Evolutionary conservation across 169 alveolate species (phyloP).

Genomic region (Eimeria brunetti): DNA sequence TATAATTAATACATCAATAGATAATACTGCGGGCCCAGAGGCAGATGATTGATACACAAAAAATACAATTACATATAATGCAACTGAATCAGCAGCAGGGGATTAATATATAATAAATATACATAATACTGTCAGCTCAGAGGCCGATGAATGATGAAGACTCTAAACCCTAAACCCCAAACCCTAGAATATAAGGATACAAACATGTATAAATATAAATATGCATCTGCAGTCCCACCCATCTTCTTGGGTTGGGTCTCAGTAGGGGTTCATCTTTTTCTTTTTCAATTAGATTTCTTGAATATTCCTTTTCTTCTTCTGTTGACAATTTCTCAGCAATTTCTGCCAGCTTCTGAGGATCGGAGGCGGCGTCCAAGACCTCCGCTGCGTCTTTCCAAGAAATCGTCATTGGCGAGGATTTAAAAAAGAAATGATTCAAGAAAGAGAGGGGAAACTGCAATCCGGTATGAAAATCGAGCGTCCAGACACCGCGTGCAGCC

Average conservation of each 20-base stretch:
- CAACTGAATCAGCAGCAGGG: background rate
- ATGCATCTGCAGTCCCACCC: too few species aligned
- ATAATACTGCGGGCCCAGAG: too few species aligned
- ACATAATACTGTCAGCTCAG: too few species aligned
- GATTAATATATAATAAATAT: too few species aligned
- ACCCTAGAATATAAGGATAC: too few species aligned
- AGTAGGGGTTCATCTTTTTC: conserved; percentile 78
- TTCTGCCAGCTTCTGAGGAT: conserved; percentile 51
- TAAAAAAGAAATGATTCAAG: background rate
- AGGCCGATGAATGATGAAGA: too few species aligned
- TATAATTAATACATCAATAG: too few species aligned
- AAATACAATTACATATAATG: too few species aligned
- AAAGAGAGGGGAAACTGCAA: background rate
- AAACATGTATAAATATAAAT: background rate
- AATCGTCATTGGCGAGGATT: background rate
- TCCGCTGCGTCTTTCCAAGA: conserved; percentile 10
- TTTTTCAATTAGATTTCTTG: background rate
- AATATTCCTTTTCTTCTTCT: conserved; percentile 27
- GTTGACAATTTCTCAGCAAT: conserved; percentile 45
- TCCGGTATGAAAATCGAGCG: background rate
- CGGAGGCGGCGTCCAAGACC: conserved; percentile 51
- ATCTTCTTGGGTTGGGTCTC: conserved; percentile 67
- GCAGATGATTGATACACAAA: too few species aligned
- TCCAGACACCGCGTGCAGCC: background rate
- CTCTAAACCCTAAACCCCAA: too few species aligned